Percentiles rank a stretch among this genome's conserved stretches.
Conservation (phyloP, 2,329 filamentous ascomycete species). For the Colletotrichum sp. region DNA sequence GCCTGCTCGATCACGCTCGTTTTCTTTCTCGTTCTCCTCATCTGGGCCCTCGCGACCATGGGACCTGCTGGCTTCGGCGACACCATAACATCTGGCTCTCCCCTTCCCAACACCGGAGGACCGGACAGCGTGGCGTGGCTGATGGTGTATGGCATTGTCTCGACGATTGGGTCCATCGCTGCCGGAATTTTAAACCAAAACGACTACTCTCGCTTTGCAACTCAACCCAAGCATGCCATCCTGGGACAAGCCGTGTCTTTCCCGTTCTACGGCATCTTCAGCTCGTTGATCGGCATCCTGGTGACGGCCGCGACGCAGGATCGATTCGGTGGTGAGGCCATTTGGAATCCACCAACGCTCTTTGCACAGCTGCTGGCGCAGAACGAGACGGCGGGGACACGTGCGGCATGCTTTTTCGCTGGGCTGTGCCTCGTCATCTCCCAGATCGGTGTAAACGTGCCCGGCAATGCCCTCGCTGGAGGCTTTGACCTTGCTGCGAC, state of each 20-base stretch:
- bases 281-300: slow-evolving; percentile 43
- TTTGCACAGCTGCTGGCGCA: slow-evolving; percentile 35
- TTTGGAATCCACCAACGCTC: slow-evolving; percentile 43
- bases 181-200: slow-evolving; percentile 44
- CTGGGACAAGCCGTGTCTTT: slow-evolving; percentile 39
- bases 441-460: slow-evolving; percentile 42
- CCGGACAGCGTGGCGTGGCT: slow-evolving; percentile 38
- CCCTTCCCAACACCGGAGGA: slow-evolving; percentile 30
- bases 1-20: slow-evolving; percentile 42
- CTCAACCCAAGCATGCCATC: slow-evolving; percentile 34
- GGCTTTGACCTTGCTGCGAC: slow-evolving; percentile 44
- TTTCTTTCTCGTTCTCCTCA: slow-evolving; percentile 46
- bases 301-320: slow-evolving; percentile 44
- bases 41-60: slow-evolving; percentile 51
- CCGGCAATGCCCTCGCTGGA: slow-evolving; percentile 40
- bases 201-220: slow-evolving; percentile 41
- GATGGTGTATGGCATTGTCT: slow-evolving; percentile 40
- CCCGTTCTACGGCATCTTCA: slow-evolving; percentile 39
- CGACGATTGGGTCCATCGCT: slow-evolving; percentile 41
- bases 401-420: slow-evolving; percentile 43
- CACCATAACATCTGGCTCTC: slow-evolving; percentile 26
- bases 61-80: slow-evolving; percentile 42
- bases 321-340: slow-evolving; percentile 35
- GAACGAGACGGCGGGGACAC: slow-evolving; percentile 34
- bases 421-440: slow-evolving; percentile 39